These are phyloP conservation scores for Trichophyton verrucosum DNA, from an alignment of 2,329 filamentous ascomycete genomes.

Conservation along the genomic window DNA sequence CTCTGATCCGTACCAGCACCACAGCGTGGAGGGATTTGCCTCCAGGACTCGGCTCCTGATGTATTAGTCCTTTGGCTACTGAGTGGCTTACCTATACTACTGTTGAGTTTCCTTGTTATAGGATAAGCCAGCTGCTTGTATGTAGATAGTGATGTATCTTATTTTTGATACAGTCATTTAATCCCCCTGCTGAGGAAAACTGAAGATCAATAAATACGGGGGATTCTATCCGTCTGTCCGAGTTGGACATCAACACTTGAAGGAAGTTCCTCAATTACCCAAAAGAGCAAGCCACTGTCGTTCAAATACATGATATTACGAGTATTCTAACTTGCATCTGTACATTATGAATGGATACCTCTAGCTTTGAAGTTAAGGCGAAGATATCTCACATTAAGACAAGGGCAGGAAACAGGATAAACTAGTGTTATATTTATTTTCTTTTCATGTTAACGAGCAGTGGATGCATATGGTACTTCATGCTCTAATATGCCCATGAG, in stretches of 20 bases:
- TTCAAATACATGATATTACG: no score
- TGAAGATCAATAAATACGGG: neutral
- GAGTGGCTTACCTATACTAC: neutral
- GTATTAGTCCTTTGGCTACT: neutral
- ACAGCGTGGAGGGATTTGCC: neutral
- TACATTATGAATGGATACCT: no score
- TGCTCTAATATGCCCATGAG: neutral
- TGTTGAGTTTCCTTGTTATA: neutral
- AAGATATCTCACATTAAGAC: neutral
- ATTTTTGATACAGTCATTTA: neutral
- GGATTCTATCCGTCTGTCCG: no score
- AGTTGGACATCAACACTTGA: no score
- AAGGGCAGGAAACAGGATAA: neutral
- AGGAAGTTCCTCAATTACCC: no score
- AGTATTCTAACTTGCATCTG: no score
- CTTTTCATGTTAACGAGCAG: neutral
- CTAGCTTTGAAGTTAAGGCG: neutral
- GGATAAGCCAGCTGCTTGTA: neutral
- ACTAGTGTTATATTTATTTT: neutral
- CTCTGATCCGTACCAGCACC: neutral
- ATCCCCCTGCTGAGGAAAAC: neutral
- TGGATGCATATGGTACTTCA: neutral
- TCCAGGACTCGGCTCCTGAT: neutral
- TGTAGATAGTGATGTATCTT: neutral
- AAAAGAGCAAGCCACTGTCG: no score